phyloP scores from a whole-genome alignment of 2,329 filamentous ascomycete genomes.

The Daldinia sp. region DNA sequence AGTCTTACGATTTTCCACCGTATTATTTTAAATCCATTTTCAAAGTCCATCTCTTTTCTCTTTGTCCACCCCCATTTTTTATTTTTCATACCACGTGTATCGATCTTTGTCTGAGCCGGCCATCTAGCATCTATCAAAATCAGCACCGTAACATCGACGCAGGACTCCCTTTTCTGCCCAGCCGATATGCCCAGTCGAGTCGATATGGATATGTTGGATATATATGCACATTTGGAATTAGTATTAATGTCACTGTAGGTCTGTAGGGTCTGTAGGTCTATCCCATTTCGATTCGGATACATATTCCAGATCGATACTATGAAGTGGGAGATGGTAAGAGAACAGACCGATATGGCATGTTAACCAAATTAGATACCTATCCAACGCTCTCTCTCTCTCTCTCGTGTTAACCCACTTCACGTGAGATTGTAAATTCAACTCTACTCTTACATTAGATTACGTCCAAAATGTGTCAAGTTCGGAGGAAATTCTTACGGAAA shows the following conservation, averaged over 20 bases:
- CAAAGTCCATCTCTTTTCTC: not conserved
- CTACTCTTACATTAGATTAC: constrained; percentile 3
- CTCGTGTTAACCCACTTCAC: constrained; percentile 6
- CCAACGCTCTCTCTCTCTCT: not conserved
- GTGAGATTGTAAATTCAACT: not conserved
- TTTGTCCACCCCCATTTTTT: constrained; percentile 6
- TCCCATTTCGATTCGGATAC: no score
- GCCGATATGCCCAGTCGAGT: no score
- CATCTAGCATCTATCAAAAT: not conserved
- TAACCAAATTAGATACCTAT: not conserved
- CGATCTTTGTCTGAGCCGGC: constrained; percentile 8
- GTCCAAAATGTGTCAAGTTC: not conserved
- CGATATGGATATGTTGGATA: no score
- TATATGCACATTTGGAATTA: no score
- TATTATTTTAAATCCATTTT: constrained; percentile 9
- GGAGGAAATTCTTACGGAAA: not conserved
- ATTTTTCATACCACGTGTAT: constrained; percentile 32
- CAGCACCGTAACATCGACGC: constrained; percentile 9
- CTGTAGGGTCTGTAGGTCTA: no score
- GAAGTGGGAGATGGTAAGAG: no score
- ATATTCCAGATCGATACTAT: no score
- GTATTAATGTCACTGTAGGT: no score
- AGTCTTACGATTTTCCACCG: constrained; percentile 35
- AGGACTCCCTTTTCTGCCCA: not conserved
- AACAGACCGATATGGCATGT: not conserved